Base-by-base conservation (phyloP, 1,284 basidiomycete genomes). In the Austroboletus niveus region DNA sequence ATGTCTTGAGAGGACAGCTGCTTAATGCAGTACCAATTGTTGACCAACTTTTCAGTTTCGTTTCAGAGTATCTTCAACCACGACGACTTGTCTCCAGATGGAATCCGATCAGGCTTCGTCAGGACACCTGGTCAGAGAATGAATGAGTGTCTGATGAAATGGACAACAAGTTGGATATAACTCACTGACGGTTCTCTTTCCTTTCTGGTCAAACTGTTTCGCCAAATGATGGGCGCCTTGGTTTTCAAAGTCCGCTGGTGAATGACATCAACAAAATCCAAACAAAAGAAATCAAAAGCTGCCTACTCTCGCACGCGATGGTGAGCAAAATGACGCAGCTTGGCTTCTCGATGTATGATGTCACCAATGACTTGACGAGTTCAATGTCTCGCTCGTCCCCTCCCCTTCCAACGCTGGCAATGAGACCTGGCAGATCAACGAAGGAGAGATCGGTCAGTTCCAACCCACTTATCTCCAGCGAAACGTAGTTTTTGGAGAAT, bases 71-170 rank as follows among this genome's bases (percentile, higher is more conserved):
- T 77, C 0, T 66, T 63, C 8, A 88, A 53, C 89, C 88, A 91
- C 1, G 22, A 24, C 22, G 63, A 58, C 55, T 89, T 82, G 30
- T 88, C 84, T 0, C 85, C 87, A 0, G 59, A 7, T 0, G 78
- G 80, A 43, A 90, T 87, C 5, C 82, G 80, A 61, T 92, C 89
- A 0, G 88, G 85, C 62, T 91, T 92, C 0, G 89, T 92, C n/a
- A 92, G 73, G 15, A 92, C 88, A 50, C 87, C 89, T 90, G 20
- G 22, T 24, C 22, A 24, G 4, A 3, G 22, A 24, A 24, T 24
- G 4, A 24, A 24, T 24, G 3, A 24, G 22, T 24, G 22, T 24
- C 4, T 4, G 22, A 24, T 4, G 4, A 4, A 24, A 24, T 24
- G 22, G 22, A 24, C 22, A 24, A 24, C 22, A 24, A 24, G 22